These are phyloP conservation scores for Geosmithia putterillii DNA, from an alignment of 2,329 filamentous ascomycete genomes.

Conservation along the genomic window DNA sequence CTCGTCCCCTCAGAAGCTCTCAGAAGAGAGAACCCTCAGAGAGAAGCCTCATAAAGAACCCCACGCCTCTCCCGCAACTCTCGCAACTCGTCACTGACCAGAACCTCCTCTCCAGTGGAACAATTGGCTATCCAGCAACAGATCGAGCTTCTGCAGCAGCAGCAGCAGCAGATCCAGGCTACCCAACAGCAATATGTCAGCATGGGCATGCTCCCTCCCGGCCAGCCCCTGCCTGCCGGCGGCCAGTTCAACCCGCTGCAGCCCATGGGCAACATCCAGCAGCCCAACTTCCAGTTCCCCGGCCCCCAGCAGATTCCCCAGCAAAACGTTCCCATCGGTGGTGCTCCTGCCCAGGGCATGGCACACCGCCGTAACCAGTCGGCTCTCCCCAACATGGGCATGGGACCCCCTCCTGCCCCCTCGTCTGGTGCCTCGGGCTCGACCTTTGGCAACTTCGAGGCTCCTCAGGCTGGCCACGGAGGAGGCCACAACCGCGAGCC, in stretches of 20 bases:
- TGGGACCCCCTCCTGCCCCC: conserved; percentile 81
- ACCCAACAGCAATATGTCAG: conserved; percentile 97
- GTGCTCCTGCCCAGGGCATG: conserved; percentile 62
- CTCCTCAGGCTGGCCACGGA: conserved; percentile 20
- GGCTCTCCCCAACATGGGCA: conserved; percentile 81
- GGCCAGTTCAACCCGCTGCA: conserved; percentile 68
- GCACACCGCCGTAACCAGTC: conserved; percentile 98
- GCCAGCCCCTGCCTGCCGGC: conserved; percentile 61
- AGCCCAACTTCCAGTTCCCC: conserved; percentile 79
- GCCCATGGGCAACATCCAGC: conserved; percentile 66
- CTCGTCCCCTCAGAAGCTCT: too few relatives aligned
- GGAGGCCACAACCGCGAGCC: conserved; percentile 5
- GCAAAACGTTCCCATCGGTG: conserved; percentile 57
- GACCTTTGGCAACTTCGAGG: conserved; percentile 68
- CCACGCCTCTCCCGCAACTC: too few relatives aligned
- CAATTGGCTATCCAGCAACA: conserved; percentile 96
- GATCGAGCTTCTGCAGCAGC: conserved; percentile 92
- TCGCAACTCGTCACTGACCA: conserved; percentile 2
- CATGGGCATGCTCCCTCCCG: conserved; percentile 85
- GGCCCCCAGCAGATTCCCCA: conserved; percentile 58
- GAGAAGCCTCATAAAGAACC: too few relatives aligned
- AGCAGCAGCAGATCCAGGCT: conserved; percentile 94
- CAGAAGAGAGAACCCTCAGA: too few relatives aligned
- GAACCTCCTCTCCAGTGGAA: conserved; percentile 54
- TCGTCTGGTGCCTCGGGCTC: conserved; percentile 80